Base-by-base conservation (phyloP, 176 grass and related monocot genomes). In the Rhynchospora tenuis region DNA sequence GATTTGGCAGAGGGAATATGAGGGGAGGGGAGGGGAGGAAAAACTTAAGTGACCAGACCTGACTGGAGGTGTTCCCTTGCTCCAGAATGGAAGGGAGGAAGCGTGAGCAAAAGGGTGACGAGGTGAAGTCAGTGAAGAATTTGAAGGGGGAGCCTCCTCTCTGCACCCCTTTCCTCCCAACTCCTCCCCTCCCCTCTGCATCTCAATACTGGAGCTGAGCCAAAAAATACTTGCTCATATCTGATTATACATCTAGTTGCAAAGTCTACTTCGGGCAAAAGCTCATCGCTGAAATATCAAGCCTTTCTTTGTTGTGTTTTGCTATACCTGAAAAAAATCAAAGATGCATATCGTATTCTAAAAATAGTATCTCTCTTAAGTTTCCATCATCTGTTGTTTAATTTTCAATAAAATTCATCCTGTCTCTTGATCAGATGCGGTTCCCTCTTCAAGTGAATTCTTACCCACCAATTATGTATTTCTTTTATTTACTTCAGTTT, bases 401-500 rank as follows among this genome's bases (percentile, higher is more conserved):
- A 23, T 23, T 73, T 71, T 73, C 43, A 10, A 72, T 72, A 23
- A 23, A 9, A 47, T 47, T 9, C 2, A n/a, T 46, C 43, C 17
- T 1, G 3, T 42, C 64, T 38, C 33, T 69, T 72, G 31, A 47
- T 73, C n/a, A 13, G 43, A 73, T 22, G 9, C 47, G 44, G 19
- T 71, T 71, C 46, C 42, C 38, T 46, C n/a, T 71, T 38, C 38
- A 71, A 71, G 19, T 47, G 20, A 47, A 45, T 73, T 73, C 3
- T 23, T 3, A 22, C 42, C 69, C 19, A 73, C 19, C n/a, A 73
- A 73, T 70, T 45, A 70, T 56, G 10, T 79, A 57, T 79, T 59
- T 79, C 2, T 55, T 42, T 54, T 52, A 17, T 76, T 79, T 79
- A 7, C 29, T 79, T 79, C 55, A 59, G 52, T 79, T 58, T 79